Conservation (phyloP, 768 basidiomycete genomes). For the Clitopilus passeckerianus region DNA sequence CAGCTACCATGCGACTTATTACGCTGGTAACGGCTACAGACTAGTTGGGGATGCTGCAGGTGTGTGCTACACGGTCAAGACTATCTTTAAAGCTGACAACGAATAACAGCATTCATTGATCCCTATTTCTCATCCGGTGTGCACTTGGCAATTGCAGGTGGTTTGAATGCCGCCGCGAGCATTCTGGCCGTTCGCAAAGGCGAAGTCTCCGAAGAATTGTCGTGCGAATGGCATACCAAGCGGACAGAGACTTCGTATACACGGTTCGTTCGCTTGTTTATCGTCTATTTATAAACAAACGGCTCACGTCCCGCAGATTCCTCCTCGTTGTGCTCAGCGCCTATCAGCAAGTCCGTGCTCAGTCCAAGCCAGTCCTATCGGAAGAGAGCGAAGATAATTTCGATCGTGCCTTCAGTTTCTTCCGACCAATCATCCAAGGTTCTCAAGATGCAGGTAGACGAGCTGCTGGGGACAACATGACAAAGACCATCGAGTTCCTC, state of each 20-base stretch:
- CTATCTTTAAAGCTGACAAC: slow-evolving; percentile 5
- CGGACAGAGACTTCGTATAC: slow-evolving; percentile 22
- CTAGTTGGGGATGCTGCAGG: slow-evolving; percentile 37
- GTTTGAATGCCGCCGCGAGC: slow-evolving; percentile 23
- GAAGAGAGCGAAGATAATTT: slow-evolving; percentile 44
- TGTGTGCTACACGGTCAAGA: slow-evolving; percentile 12
- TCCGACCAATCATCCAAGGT: slow-evolving; percentile 24
- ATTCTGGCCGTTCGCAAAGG: slow-evolving; percentile 22
- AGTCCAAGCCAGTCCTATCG: slow-evolving; percentile 30
- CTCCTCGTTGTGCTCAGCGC: slow-evolving; percentile 41
- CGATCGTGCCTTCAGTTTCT: slow-evolving; percentile 39
- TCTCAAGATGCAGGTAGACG: slow-evolving; percentile 12
- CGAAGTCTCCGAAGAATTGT: slow-evolving; percentile 15
- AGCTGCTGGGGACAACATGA: slow-evolving; percentile 10
- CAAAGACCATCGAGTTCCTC: slow-evolving; percentile 14
- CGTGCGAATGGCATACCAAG: slow-evolving; percentile 19
- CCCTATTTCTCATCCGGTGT: slow-evolving; percentile 32
- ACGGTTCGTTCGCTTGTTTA: slow-evolving; percentile 9
- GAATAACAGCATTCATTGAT: slow-evolving; percentile 35
- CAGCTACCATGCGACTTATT: slow-evolving; percentile 28
- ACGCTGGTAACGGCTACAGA: slow-evolving; percentile 29
- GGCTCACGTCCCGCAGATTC: slow-evolving; percentile 23
- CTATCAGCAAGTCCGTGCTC: slow-evolving; percentile 41
- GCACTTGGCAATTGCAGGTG: slow-evolving; percentile 27
- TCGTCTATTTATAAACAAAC: background rate